phyloP scores from a whole-genome alignment of 2,329 filamentous ascomycete species.

The Trematosphaeria pertusa region DNA sequence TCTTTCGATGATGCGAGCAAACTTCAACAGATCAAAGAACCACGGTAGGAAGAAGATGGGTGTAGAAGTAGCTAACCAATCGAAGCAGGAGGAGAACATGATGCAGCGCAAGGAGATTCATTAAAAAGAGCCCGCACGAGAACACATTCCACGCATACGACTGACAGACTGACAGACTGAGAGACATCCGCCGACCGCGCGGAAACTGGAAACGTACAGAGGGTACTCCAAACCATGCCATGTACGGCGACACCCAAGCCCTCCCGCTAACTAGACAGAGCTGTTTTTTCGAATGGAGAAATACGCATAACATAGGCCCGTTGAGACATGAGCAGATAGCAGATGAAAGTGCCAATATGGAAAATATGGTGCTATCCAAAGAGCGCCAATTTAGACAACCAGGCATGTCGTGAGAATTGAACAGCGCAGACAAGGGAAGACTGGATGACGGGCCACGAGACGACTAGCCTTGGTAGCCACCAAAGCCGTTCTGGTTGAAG shows the following conservation, averaged over 20 bases:
- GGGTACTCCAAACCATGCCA: slow-evolving; percentile 30
- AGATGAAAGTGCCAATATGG: slow-evolving; percentile 39
- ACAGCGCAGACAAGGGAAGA: slow-evolving; percentile 38
- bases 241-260: slow-evolving; percentile 22
- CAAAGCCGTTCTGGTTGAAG: slow-evolving; percentile 63
- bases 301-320: slow-evolving; percentile 30
- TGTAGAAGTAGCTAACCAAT: slow-evolving; percentile 11
- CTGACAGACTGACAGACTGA: too few relatives aligned
- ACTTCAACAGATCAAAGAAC: slow-evolving; percentile 2
- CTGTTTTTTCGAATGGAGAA: slow-evolving; percentile 36
- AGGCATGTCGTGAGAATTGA: slow-evolving; percentile 42
- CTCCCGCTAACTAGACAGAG: slow-evolving; percentile 24
- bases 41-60: too few relatives aligned
- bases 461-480: slow-evolving; percentile 65
- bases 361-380: slow-evolving; percentile 43
- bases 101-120: slow-evolving; percentile 34
- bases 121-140: slow-evolving; percentile 27
- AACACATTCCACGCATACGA: slow-evolving; percentile 29
- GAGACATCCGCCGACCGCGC: slow-evolving; percentile 18
- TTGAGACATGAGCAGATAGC: slow-evolving; percentile 41
- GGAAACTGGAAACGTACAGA: slow-evolving; percentile 33
- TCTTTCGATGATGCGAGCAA: slow-evolving; percentile 6
- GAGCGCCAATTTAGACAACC: slow-evolving; percentile 42
- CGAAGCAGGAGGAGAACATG: background rate
- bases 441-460: slow-evolving; percentile 15